Evolutionary conservation across 192 early-diverging fungal genomes (phyloP).

Genomic region (Umbelopsis vinacea): DNA sequence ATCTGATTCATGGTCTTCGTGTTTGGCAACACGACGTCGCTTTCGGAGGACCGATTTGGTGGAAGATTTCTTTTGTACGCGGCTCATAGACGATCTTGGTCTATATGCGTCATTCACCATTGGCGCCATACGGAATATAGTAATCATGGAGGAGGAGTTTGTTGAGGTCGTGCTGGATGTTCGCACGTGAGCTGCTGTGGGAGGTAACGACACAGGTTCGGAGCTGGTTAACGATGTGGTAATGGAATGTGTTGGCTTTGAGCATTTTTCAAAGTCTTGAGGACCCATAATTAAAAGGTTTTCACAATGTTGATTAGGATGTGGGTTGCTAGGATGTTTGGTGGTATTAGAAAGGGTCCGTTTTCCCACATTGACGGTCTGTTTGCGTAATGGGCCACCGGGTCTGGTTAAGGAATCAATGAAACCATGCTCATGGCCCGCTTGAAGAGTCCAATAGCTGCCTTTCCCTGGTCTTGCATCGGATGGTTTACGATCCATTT

Average conservation of each 20-base stretch:
- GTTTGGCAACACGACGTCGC: not conserved
- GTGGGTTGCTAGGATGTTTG: not conserved
- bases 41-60: not conserved
- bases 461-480: constrained; percentile 69
- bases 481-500: constrained; percentile 67
- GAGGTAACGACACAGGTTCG: not conserved
- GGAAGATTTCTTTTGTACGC: not conserved
- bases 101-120: constrained; percentile 17
- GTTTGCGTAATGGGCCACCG: constrained; percentile 23
- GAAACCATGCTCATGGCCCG: constrained; percentile 35
- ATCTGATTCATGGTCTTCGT: constrained; percentile 22
- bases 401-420: constrained; percentile 35
- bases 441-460: constrained; percentile 65
- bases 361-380: constrained; percentile 31
- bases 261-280: not conserved
- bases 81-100: not conserved
- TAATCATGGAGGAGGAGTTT: constrained; percentile 18
- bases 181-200: not conserved
- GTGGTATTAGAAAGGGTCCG: constrained; percentile 25
- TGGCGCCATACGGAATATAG: constrained; percentile 27
- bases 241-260: not conserved
- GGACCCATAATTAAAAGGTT: not conserved
- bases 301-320: constrained; percentile 6
- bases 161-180: not conserved
- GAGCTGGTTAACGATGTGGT: not conserved